Evolutionary conservation across 2,329 filamentous ascomycete genomes (phyloP), one percentile per base, ranked within the genome.

Genomic region (Diaporthe sp.): DNA sequence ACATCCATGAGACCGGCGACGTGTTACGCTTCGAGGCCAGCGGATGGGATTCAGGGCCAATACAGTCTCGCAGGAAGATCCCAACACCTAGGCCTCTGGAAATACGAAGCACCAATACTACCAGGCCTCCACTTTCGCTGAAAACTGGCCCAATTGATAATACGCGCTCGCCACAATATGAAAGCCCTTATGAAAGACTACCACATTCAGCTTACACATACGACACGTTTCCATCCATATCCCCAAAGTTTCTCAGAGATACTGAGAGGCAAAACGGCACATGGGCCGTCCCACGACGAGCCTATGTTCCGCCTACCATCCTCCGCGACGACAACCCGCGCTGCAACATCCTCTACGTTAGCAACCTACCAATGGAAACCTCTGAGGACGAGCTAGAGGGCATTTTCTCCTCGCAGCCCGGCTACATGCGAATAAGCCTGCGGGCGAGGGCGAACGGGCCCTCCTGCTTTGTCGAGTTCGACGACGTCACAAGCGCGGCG

Each of bases 391-490:
- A 98, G 83, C 90, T 99, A 74, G 98, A 98, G 85, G 92, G 94
- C 31, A 90, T 98, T 81, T 99, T 98, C 82, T 95, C 94, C 34
- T 96, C 96, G 84, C 95, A 97, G 83, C 93, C 96, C 62, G 97
- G 97, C 4, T 99, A 98, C 87, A 98, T 97, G 86, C 91, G 97
- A 34, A 91, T 98, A 9, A 98, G 95, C 82, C 98, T 98, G 88
- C 91, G 96, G 42, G 97, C 95, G 72, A 98, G 98, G 87, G 92
- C 94, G 78, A 98, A 98, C 80, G 96, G 96, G 0, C 96, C 96
- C 1, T 98, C 98, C 96, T 98, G 97, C 83, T 98, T 98, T 84
- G 97, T 99, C 46, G 97, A 99, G 84, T 99, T 98, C 80, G 96
- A 98, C 81, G 96, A 98, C 80, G 90, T 98, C 15, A 94, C 94